phyloP scores from a whole-genome alignment of 306 rosid genomes.

The Benincasa hispida region DNA sequence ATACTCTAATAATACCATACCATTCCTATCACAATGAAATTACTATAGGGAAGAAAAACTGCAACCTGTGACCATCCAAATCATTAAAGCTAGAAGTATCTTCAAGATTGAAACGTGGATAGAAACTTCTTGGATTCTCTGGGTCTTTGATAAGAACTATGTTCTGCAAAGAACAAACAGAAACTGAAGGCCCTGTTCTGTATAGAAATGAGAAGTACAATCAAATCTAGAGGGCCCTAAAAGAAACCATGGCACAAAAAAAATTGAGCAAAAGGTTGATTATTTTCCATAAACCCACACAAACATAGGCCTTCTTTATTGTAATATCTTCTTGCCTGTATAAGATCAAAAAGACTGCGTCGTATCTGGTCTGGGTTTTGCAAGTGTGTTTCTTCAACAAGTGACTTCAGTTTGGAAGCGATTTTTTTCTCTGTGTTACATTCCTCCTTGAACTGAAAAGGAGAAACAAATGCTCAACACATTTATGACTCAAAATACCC shows the following conservation, averaged over 20 bases:
- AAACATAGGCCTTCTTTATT: background rate
- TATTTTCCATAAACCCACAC: background rate
- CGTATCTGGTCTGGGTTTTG: conserved; percentile 46
- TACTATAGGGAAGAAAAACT: background rate
- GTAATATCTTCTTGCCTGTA: conserved; percentile 33
- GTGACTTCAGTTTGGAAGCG: conserved; percentile 64
- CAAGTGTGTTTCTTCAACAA: conserved; percentile 38
- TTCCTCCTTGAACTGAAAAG: conserved; percentile 75
- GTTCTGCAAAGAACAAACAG: conserved; percentile 46
- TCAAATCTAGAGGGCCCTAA: background rate
- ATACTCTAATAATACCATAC: too few relatives aligned
- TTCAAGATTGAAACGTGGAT: conserved; percentile 95
- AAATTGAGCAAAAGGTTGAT: background rate
- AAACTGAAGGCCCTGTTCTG: conserved; percentile 13
- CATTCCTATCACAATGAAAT: too few relatives aligned
- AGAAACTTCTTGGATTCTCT: conserved; percentile 66
- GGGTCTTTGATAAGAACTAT: conserved; percentile 76
- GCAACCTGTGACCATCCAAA: conserved; percentile 81
- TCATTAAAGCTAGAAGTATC: conserved; percentile 72
- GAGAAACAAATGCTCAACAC: background rate
- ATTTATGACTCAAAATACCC: background rate
- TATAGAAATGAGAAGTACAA: conserved; percentile 10
- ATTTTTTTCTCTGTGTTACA: conserved; percentile 78
- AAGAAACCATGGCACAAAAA: too few relatives aligned
- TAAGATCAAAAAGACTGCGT: conserved; percentile 64